phyloP scores from a whole-genome alignment of 306 rosid species.

The Urtica urens region DNA sequence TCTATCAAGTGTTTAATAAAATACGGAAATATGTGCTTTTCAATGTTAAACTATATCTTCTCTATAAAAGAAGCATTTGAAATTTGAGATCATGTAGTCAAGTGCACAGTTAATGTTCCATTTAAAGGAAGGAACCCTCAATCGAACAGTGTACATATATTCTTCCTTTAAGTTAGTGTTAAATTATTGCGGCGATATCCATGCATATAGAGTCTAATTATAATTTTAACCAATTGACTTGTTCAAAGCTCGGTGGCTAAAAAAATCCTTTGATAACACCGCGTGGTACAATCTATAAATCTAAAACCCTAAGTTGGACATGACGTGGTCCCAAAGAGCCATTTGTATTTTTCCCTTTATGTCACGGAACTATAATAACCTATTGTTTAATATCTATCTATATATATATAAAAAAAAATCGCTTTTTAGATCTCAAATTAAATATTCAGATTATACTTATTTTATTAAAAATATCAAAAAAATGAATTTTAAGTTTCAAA shows the following conservation, averaged over 20 bases:
- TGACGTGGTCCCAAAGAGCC: conserved; percentile 11
- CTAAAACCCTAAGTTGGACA: conserved; percentile 6
- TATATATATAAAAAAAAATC: too few species aligned
- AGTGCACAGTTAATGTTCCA: neutral
- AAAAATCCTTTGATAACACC: neutral
- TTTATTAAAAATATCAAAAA: too few species aligned
- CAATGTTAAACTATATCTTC: too few species aligned
- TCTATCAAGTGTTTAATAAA: too few species aligned
- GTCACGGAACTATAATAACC: conserved; percentile 3
- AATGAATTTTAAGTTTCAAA: too few species aligned
- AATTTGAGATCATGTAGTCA: neutral
- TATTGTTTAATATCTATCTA: neutral
- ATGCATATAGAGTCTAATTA: neutral
- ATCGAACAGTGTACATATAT: too few species aligned
- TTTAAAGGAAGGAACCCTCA: neutral
- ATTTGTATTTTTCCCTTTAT: neutral
- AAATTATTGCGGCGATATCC: too few species aligned
- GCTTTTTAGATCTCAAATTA: too few species aligned
- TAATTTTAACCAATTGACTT: neutral
- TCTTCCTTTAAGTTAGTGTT: too few species aligned
- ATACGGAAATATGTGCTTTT: too few species aligned
- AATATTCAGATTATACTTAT: too few species aligned
- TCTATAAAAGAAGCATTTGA: neutral
- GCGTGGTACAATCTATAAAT: conserved; percentile 12
- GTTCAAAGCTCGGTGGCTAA: conserved; percentile 4